Base-by-base conservation (phyloP, 192 early-diverging fungal species). In the Entophlyctis luteolus region DNA sequence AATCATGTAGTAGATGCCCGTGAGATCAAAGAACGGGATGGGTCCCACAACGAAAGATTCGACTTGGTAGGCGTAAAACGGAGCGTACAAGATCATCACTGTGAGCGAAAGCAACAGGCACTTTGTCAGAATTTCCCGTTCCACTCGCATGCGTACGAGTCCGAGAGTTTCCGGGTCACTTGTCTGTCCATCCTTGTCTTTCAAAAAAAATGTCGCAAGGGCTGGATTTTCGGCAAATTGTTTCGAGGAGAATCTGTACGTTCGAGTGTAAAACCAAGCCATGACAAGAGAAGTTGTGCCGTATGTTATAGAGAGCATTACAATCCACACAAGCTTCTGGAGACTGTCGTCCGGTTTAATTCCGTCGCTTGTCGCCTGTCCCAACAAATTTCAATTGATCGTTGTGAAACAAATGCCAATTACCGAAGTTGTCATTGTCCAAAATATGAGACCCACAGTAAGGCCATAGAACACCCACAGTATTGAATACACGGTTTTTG, bases 181-280 rank as follows among this genome's bases (percentile, higher is more conserved):
- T 42, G 28, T 39, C 36, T 6, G 25, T 4, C 38, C 37, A 34
- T 59, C 57, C 3, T 34, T 12, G 4, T 59, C 57, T 4, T 25
- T 23, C 57, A 66, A 23, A 22, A 66, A 66, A 48, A 54, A 66
- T 0, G 37, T 47, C 4, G 32, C 63, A 22, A 47, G 37, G 4
- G 23, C 23, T n/a, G 63, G 63, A 36, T 47, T 66, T 27, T 66
- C 48, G 35, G 52, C 63, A 55, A 66, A 66, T 22, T 47, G 48
- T 12, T 48, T 45, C 18, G 48, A 28, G n/a, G 63, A 23, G 63
- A 34, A 66, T 10, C 50, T 45, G 63, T 66, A 66, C 29, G 63
- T 66, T n/a, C 23, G 23, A n/a, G 37, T 66, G 28, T 66, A 66
- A 18, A 66, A 47, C 6, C 35, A 37, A 14, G 20, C 63, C 31